Evolutionary conservation across 1,284 basidiomycete genomes (phyloP), one percentile per base, ranked within the genome.

Genomic region (Puccinia polysora): DNA sequence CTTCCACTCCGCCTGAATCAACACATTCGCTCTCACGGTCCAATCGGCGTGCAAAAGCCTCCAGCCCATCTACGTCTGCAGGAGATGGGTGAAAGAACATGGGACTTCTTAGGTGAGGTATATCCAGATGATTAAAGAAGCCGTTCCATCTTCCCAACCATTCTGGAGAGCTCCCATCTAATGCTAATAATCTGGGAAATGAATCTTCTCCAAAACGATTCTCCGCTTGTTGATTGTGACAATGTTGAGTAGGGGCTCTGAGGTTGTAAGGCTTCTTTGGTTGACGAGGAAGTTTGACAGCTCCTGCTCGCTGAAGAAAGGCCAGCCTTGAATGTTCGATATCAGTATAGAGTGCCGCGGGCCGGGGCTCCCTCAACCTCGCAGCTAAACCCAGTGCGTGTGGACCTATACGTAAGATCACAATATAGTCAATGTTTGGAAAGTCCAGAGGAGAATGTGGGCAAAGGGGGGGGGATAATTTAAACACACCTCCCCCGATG

Each of bases 81-180:
- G 69, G 69, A 20, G 45, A 49, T 47, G 76, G 75, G 71, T 82
- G 81, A 63, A 81, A 82, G 69, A 81, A 79, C 78, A 82, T 79
- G 2, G 81, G 81, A 25, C 77, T 78, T 5, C 81, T 76, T 18
- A 82, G 74, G 73, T 80, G 75, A 15, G 47, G 28, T 52, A 79
- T 78, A 25, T 72, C 34, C 4, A 79, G 72, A 1, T 74, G 74
- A 12, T 59, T 38, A 64, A 78, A 78, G 52, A 74, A 70, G n/a
- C 65, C 56, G 32, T 76, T 62, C 77, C 77, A 78, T 23, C 74
- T 49, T 1, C 59, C 72, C 15, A 78, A n/a, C 74, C 75, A 77
- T 12, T 62, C 18, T 20, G 65, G 49, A n/a, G 68, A 56, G 12
- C 71, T 75, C 25, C 20, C 50, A 56, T 78, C 76, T 28, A 77